phyloP scores from a whole-genome alignment of 2,329 filamentous ascomycete species.

The Colletotrichum endophyticum region DNA sequence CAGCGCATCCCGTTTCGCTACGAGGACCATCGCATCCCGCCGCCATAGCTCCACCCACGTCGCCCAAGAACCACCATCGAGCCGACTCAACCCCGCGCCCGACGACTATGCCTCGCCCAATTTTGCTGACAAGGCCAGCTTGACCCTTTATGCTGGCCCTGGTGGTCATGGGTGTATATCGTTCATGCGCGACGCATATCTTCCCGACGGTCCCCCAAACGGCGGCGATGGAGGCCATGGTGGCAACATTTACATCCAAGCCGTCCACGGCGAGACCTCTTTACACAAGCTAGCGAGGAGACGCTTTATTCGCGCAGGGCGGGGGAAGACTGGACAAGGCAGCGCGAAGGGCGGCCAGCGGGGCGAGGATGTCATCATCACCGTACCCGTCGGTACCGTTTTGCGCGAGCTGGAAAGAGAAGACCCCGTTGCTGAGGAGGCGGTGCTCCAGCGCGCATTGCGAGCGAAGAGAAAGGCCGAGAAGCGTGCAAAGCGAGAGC shows the following conservation, averaged over 20 bases:
- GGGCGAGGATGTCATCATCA: constrained; percentile 86
- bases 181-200: constrained; percentile 89
- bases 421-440: constrained; percentile 77
- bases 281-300: constrained; percentile 87
- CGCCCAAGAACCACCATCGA: constrained; percentile 16
- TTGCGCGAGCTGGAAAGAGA: constrained; percentile 80
- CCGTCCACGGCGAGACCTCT: constrained; percentile 87
- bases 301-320: constrained; percentile 74
- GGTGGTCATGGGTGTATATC: constrained; percentile 95
- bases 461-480: constrained; percentile 9
- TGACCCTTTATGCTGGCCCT: constrained; percentile 78
- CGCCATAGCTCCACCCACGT: constrained; percentile 22
- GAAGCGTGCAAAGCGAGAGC: constrained; percentile 2
- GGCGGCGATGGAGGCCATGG: constrained; percentile 93
- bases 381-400: constrained; percentile 91
- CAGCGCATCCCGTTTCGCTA: constrained; percentile 25
- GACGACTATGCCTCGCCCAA: constrained; percentile 83
- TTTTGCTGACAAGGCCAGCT: constrained; percentile 84
- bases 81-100: constrained; percentile 79
- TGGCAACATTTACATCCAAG: constrained; percentile 93
- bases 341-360: constrained; percentile 75
- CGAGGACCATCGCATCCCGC: constrained; percentile 24
- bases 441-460: constrained; percentile 27
- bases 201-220: constrained; percentile 88
- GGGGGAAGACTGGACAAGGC: constrained; percentile 80